Percentiles rank a stretch among this genome's conserved stretches.
Conservation (phyloP, 179 eudicot genomes). For the Corrigiola litoralis region DNA sequence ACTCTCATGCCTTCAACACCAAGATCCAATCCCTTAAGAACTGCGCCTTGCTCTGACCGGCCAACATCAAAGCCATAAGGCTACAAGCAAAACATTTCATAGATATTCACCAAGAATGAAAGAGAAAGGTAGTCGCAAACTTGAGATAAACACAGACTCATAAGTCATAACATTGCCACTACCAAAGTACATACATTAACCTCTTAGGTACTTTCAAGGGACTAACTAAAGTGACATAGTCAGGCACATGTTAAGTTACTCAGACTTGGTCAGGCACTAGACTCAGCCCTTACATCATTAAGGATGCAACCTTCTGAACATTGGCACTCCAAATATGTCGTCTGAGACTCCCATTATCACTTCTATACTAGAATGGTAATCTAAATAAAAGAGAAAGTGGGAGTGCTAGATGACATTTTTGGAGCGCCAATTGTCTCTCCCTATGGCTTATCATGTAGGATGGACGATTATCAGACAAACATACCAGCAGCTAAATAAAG, state of each 20-base stretch:
- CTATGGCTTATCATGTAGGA: not conserved
- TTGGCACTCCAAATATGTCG: too few species aligned
- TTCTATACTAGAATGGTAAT: too few species aligned
- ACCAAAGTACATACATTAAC: not conserved
- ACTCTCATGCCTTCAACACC: slow-evolving; percentile 96
- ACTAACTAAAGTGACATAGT: not conserved
- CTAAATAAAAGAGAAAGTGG: too few species aligned
- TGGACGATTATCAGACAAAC: not conserved
- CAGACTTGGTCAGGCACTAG: not conserved
- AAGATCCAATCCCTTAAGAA: slow-evolving; percentile 80
- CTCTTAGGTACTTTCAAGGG: not conserved
- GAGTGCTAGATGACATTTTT: too few species aligned
- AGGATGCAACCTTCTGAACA: too few species aligned
- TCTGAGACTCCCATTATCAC: too few species aligned
- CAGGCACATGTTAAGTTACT: not conserved
- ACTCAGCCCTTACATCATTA: too few species aligned
- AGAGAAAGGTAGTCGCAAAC: not conserved
- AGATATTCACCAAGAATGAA: not conserved
- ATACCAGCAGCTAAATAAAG: not conserved
- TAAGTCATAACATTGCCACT: not conserved
- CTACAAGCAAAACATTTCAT: slow-evolving; percentile 32
- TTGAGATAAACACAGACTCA: not conserved
- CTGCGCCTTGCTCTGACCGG: slow-evolving; percentile 78
- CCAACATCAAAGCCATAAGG: slow-evolving; percentile 98
- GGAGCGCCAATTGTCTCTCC: too few species aligned